Conservation (phyloP, 768 basidiomycete species). For the Sistotremastrum niveocremeum region DNA sequence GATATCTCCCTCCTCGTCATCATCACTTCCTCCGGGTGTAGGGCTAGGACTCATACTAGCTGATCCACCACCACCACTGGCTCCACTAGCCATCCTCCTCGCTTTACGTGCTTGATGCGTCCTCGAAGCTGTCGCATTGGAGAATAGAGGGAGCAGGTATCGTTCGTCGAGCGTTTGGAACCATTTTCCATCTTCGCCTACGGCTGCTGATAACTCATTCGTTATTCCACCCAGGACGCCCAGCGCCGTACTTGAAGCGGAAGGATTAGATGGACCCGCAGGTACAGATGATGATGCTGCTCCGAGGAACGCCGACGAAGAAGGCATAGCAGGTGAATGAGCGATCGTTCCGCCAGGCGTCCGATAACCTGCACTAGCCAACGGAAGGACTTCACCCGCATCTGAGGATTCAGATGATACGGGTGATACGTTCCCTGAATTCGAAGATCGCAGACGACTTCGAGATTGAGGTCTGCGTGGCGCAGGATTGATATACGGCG, state of each 20-base stretch:
- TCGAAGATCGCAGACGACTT: too few relatives aligned
- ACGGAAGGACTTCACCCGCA: constrained; percentile 59
- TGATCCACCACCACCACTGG: constrained; percentile 16
- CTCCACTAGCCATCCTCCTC: constrained; percentile 24
- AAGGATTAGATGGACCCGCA: too few relatives aligned
- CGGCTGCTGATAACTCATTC: constrained; percentile 4
- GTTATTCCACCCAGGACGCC: too few relatives aligned
- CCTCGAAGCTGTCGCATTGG: constrained; percentile 79
- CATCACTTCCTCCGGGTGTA: too few relatives aligned
- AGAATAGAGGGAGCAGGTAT: constrained; percentile 85
- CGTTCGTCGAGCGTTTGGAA: constrained; percentile 93
- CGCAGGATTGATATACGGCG: too few relatives aligned
- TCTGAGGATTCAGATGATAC: constrained; percentile 72
- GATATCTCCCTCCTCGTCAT: too few relatives aligned
- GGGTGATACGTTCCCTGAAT: constrained; percentile 30
- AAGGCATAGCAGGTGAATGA: constrained; percentile 8
- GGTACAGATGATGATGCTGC: neutral
- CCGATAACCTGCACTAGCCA: constrained; percentile 34
- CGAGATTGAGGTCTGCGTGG: too few relatives aligned
- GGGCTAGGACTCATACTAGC: constrained; percentile 10
- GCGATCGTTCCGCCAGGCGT: too few relatives aligned
- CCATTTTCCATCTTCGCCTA: constrained; percentile 77
- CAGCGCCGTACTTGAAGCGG: too few relatives aligned
- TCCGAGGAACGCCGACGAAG: constrained; percentile 6
- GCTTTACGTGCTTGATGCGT: constrained; percentile 73